Base-by-base conservation (phyloP, 495 filamentous ascomycete genomes). In the Podospora didyma region DNA sequence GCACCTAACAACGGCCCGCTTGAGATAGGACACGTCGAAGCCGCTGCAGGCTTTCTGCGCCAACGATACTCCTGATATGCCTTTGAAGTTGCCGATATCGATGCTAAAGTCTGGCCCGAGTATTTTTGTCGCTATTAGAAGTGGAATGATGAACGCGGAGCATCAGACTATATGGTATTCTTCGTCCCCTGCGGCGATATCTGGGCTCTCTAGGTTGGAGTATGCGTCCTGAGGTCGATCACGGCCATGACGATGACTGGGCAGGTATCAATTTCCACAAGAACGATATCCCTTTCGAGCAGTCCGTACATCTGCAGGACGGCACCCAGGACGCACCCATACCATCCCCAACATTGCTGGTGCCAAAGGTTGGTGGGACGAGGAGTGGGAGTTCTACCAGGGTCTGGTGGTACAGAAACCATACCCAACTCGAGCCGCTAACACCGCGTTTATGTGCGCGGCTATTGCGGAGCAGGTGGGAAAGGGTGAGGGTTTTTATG, bases 251-350 rank as follows among this genome's bases (percentile, higher is more conserved):
- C 42, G 7, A 46, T n/a, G 42, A 46, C 42, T 46, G 42, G n/a
- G 42, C 42, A 46, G n/a, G 19, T 46, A 46, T 46, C 42, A n/a
- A 21, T n/a, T 46, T 46, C 42, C 42, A 46, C 42, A 46, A 46
- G 42, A n/a, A 46, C 42, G 19, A 46, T 46, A 46, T 46, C 42
- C n/a, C 42, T 46, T n/a, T 46, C 42, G 19, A n/a, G 42, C 42
- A 46, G 42, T 21, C 19, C 42, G 14, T n/a, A n/a, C 42, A 46
- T 21, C 42, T 46, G 42, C 14, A 46, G 14, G n/a, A n/a, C n/a
- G n/a, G n/a, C n/a, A n/a, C n/a, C n/a, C n/a, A n/a, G n/a, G 19
- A 46, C 42, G 42, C 19, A n/a, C 42, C 42, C 19, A 46, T 21
- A 46, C 42, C 42, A 21, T 46, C 42, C 42, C 19, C 42, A 21